Percentiles rank a stretch among this genome's conserved stretches.
Evolutionary conservation across 345 rosid species (phyloP).

Genomic region (Hirschfeldia incana): DNA sequence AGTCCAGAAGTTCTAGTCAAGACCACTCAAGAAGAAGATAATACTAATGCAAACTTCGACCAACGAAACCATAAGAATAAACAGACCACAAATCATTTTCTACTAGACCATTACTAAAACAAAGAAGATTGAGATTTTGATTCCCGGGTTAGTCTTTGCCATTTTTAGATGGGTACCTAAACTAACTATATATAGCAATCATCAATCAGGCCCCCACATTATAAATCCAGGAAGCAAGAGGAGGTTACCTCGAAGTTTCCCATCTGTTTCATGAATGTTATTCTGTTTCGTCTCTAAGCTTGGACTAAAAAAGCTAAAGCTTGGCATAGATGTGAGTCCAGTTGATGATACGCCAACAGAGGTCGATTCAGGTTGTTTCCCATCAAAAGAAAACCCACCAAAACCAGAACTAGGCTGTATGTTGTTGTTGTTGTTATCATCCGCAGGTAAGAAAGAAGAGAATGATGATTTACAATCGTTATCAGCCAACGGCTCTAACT

Average conservation of each 20-base stretch:
- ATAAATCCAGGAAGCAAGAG: neutral
- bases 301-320: conserved; percentile 66
- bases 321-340: conserved; percentile 62
- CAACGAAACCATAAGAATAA: neutral
- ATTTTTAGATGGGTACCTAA: neutral
- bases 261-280: conserved; percentile 32
- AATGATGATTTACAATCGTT: conserved; percentile 55
- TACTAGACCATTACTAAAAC: neutral
- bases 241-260: conserved; percentile 46
- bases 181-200: neutral
- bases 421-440: conserved; percentile 20
- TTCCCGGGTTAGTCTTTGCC: neutral
- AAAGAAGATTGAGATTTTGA: conserved; percentile 10
- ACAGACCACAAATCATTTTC: neutral
- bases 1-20: neutral
- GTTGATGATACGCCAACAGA: conserved; percentile 37
- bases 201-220: neutral
- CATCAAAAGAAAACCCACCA: conserved; percentile 62
- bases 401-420: conserved; percentile 16
- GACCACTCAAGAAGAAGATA: neutral
- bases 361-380: conserved; percentile 42
- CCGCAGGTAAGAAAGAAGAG: conserved; percentile 50
- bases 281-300: conserved; percentile 29
- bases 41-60: neutral
- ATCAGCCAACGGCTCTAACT: conserved; percentile 40